Percentiles rank a stretch among this genome's conserved stretches.
Evolutionary conservation across 2,329 filamentous ascomycete species (phyloP).

Genomic region (Cytospora piceae): DNA sequence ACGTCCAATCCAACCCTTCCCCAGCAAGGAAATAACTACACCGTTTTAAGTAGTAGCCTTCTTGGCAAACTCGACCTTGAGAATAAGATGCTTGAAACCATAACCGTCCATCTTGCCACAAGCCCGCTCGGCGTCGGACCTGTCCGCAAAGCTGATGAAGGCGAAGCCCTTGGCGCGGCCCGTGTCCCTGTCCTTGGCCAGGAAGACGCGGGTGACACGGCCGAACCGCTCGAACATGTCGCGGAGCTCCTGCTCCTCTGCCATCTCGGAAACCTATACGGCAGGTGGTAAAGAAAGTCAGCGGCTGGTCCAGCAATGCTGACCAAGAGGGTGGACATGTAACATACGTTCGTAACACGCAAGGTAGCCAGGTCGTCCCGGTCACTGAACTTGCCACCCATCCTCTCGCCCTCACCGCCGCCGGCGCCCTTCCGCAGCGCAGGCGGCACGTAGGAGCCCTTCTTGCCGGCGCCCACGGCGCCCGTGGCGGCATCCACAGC

Average conservation of each 20-base stretch:
- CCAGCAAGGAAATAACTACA: neutral
- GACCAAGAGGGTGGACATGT: neutral
- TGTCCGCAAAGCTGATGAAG: conserved; percentile 95
- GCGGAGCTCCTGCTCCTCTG: conserved; percentile 91
- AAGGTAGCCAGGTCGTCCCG: conserved; percentile 95
- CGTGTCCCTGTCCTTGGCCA: conserved; percentile 97
- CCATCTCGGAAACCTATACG: conserved; percentile 86
- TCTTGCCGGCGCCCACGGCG: conserved; percentile 66
- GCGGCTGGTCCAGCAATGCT: neutral
- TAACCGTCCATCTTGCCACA: conserved; percentile 98
- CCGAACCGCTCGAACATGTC: conserved; percentile 98
- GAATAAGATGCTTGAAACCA: conserved; percentile 85
- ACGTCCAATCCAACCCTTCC: neutral
- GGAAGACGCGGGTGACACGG: conserved; percentile 93
- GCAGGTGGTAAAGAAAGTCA: conserved; percentile 39
- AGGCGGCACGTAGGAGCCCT: conserved; percentile 89
- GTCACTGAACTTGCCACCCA: conserved; percentile 89
- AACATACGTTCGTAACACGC: conserved; percentile 92
- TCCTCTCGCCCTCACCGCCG: conserved; percentile 72
- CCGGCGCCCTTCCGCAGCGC: conserved; percentile 76
- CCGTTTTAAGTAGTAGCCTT: conserved; percentile 53
- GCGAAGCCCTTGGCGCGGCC: conserved; percentile 97
- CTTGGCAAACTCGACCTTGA: conserved; percentile 88
- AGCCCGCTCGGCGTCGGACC: conserved; percentile 85
- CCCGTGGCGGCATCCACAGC: conserved; percentile 52